Conservation (phyloP, 129 eudicot genomes). For the Escallonia rubra region DNA sequence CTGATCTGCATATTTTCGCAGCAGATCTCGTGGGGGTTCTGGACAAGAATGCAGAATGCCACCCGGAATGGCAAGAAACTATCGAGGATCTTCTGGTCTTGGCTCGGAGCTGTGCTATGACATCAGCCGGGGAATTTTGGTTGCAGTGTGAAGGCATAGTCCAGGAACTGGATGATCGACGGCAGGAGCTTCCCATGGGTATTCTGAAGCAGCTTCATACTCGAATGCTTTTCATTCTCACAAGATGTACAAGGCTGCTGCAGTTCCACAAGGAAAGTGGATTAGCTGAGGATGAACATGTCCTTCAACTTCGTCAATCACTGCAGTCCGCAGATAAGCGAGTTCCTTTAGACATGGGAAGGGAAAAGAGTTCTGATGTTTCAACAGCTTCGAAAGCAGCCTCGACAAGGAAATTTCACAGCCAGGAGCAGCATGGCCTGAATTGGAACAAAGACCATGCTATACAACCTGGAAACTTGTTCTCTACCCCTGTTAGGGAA, state of each 20-base stretch:
- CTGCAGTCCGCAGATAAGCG: slow-evolving; percentile 63
- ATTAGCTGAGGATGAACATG: slow-evolving; percentile 83
- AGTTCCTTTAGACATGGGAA: slow-evolving; percentile 34
- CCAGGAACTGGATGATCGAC: slow-evolving; percentile 91
- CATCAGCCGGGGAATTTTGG: slow-evolving; percentile 94
- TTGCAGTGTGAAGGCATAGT: slow-evolving; percentile 97
- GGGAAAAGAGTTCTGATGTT: slow-evolving; percentile 28
- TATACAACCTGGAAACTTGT: slow-evolving; percentile 23
- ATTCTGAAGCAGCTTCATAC: slow-evolving; percentile 92
- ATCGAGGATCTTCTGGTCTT: slow-evolving; percentile 83
- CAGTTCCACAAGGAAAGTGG: slow-evolving; percentile 98
- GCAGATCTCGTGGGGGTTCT: slow-evolving; percentile 80
- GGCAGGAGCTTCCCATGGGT: slow-evolving; percentile 94
- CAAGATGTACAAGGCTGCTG: slow-evolving; percentile 84
- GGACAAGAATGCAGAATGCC: slow-evolving; percentile 83
- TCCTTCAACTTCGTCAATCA: slow-evolving; percentile 76
- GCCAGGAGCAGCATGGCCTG: slow-evolving; percentile 72
- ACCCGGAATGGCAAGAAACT: slow-evolving; percentile 97
- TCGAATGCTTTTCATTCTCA: slow-evolving; percentile 97
- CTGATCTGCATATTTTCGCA: slow-evolving; percentile 87
- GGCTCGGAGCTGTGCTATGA: slow-evolving; percentile 93
- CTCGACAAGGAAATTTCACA: slow-evolving; percentile 57
- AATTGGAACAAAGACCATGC: slow-evolving; percentile 47
- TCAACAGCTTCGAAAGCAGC: slow-evolving; percentile 35
- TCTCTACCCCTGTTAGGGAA: slow-evolving; percentile 36